A percentile compares a stretch with the other conserved stretches of the same genome.
phyloP scores from a whole-genome alignment of 257 asterid species.

The Nicotiana tabacum region DNA sequence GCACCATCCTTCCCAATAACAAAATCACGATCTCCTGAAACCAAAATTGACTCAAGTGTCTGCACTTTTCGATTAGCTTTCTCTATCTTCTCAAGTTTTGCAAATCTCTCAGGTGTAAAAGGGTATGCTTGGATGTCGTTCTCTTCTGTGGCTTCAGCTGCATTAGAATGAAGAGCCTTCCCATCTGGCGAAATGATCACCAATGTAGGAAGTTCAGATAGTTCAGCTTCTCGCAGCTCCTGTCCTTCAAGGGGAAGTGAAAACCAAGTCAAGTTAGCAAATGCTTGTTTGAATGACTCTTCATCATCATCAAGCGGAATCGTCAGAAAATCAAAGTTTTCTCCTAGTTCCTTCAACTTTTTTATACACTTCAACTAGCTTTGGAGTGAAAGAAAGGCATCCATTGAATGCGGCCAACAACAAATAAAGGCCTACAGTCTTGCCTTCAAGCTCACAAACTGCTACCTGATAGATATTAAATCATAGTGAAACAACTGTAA shows the following conservation, averaged over 20 bases:
- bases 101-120: constrained; percentile 65
- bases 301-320: constrained; percentile 64
- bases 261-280: constrained; percentile 52
- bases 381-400: constrained; percentile 43
- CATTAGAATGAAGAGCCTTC: constrained; percentile 63
- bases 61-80: constrained; percentile 69
- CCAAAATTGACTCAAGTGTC: constrained; percentile 72
- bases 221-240: constrained; percentile 39
- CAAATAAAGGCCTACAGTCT: constrained; percentile 63
- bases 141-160: constrained; percentile 62
- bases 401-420: constrained; percentile 23
- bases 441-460: constrained; percentile 66
- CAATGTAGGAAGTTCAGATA: constrained; percentile 45
- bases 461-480: constrained; percentile 41
- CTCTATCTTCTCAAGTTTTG: constrained; percentile 58
- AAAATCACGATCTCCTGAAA: constrained; percentile 50
- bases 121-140: constrained; percentile 61
- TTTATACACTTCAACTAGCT: constrained; percentile 42
- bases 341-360: constrained; percentile 44
- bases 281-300: constrained; percentile 31
- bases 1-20: constrained; percentile 61
- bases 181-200: constrained; percentile 70
- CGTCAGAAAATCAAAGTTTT: constrained; percentile 66
- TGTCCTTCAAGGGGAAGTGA: constrained; percentile 64
- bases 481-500: neutral